Conservation (phyloP, 148 eudicot species). For the Rhododendron henanense region DNA sequence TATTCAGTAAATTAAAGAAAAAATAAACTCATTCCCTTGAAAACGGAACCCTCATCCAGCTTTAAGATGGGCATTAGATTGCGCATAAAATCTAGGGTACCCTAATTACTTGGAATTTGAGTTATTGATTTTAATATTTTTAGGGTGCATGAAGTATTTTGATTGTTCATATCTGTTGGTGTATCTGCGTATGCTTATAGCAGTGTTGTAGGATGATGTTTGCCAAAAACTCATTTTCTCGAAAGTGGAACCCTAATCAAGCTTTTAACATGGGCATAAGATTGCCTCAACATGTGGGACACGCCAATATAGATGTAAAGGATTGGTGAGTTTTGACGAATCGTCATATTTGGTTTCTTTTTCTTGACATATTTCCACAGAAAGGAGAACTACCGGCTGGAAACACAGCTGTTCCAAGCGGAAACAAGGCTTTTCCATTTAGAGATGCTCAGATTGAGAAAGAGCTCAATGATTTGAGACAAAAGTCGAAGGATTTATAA, state of each 20-base stretch:
- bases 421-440: neutral
- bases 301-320: neutral
- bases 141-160: neutral
- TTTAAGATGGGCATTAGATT: neutral
- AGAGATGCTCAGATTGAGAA: neutral
- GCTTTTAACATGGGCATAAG: neutral
- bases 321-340: neutral
- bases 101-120: neutral
- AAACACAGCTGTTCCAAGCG: neutral
- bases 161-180: neutral
- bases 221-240: neutral
- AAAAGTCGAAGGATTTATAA: neutral
- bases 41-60: neutral
- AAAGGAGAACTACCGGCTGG: slow-evolving; percentile 6
- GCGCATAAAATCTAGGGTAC: too few relatives aligned
- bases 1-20: neutral
- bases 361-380: neutral
- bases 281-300: neutral
- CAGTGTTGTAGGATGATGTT: neutral
- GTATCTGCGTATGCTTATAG: neutral
- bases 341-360: neutral
- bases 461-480: slow-evolving; percentile 1
- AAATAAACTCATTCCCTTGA: neutral
- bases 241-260: neutral
- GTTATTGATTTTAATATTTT: neutral